phyloP scores from a whole-genome alignment of 2,329 filamentous ascomycete species.

The Talaromyces sp. region DNA sequence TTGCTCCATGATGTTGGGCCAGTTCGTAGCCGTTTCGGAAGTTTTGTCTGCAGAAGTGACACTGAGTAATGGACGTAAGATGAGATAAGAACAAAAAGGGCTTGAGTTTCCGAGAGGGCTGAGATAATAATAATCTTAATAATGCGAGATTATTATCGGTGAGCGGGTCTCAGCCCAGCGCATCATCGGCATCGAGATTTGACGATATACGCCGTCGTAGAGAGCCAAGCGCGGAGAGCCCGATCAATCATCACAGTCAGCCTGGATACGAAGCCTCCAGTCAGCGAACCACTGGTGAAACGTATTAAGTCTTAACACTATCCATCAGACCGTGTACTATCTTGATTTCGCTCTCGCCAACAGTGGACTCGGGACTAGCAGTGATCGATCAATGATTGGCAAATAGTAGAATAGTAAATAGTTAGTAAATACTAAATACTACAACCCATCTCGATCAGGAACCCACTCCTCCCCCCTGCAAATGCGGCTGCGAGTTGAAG shows the following conservation, averaged over 20 bases:
- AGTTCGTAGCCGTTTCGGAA: constrained; percentile 7
- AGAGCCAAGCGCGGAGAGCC: neutral
- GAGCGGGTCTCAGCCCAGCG: constrained; percentile 10
- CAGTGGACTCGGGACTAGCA: neutral
- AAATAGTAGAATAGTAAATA: too few species aligned
- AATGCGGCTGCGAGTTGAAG: neutral
- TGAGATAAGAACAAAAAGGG: neutral
- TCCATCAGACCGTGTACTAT: too few species aligned
- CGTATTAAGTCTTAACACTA: too few species aligned
- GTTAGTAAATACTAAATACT: too few species aligned
- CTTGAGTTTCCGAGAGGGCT: constrained; percentile 6
- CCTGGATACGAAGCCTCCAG: neutral
- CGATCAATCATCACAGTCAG: neutral
- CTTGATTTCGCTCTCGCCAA: neutral
- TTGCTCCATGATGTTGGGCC: neutral
- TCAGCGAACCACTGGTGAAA: neutral
- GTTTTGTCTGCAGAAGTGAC: neutral
- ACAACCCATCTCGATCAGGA: constrained; percentile 5
- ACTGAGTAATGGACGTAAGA: neutral
- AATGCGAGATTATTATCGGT: neutral
- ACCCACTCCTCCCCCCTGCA: constrained; percentile 6
- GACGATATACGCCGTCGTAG: neutral
- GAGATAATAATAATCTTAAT: neutral
- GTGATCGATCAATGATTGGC: neutral
- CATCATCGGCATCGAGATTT: constrained; percentile 8